These are phyloP conservation scores for Viola pubescens DNA, from an alignment of 441 rosid genomes.

Conservation along the genomic window DNA sequence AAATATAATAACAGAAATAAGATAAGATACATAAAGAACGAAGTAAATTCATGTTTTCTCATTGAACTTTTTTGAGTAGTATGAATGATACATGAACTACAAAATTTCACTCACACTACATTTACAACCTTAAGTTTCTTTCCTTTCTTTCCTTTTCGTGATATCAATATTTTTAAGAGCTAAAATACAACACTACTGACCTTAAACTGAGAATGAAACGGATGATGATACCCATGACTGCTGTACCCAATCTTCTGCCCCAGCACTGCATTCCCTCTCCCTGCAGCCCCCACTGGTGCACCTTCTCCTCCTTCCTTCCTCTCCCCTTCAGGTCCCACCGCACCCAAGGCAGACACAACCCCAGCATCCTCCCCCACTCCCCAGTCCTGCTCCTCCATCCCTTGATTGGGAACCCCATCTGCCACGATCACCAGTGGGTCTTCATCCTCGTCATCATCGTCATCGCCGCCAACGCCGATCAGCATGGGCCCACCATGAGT, in stretches of 20 bases:
- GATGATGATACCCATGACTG: constrained; percentile 80
- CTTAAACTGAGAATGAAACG: constrained; percentile 99
- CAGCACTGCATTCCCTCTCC: constrained; percentile 38
- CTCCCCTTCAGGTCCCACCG: constrained; percentile 38
- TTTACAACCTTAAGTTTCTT: constrained; percentile 29
- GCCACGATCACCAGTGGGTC: constrained; percentile 78
- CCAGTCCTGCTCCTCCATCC: constrained; percentile 60
- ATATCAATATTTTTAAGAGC: constrained; percentile 13
- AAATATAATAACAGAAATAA: not conserved
- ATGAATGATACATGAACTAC: constrained; percentile 7
- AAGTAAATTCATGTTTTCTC: constrained; percentile 11
- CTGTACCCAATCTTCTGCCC: constrained; percentile 70
- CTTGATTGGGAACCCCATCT: constrained; percentile 53
- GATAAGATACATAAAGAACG: not conserved
- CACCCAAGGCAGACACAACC: constrained; percentile 25
- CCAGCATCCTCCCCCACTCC: constrained; percentile 53
- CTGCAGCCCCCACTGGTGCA: constrained; percentile 33
- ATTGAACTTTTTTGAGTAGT: constrained; percentile 13
- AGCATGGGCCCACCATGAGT: constrained; percentile 13
- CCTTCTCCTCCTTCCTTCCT: constrained; percentile 56
- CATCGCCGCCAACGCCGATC: constrained; percentile 31
- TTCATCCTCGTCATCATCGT: constrained; percentile 63
- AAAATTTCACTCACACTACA: constrained; percentile 7
- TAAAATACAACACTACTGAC: constrained; percentile 62
- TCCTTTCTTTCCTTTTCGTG: constrained; percentile 17